Evolutionary conservation across 306 rosid species (phyloP), one percentile per base, ranked within the genome.

Genomic region (Leucaena leucocephala): DNA sequence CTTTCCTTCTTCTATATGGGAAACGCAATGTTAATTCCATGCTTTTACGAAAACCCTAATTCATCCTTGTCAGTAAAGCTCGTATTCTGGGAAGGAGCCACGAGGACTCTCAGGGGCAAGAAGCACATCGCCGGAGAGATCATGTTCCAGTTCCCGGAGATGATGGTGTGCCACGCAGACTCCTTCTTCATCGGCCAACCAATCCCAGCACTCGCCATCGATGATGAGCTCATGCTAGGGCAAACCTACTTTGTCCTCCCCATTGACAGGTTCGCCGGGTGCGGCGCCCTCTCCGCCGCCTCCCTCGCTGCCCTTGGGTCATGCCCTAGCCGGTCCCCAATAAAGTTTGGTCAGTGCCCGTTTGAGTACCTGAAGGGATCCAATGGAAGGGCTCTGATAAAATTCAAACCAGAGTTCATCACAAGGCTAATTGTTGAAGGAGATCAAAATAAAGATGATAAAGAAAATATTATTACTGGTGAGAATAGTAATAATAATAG

Each of bases 181-280:
- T 87, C 95, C 14, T 91, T 93, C 83, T 93, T 91, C 81, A 88
- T 93, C 38, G 98, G 98, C 16, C 91, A 86, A 17, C 90, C 86
- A 0, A 3, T 93, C 44, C 97, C 97, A 0, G 84, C 85, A 43
- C 69, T 93, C 15, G 71, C 84, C 72, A 81, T 85, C 7, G 82
- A 93, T 7, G 95, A 91, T 16, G 76, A 79, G 62, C 93, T 93
- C 74, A 13, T 79, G 33, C 15, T 2, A 0, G 98, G 98, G 8
- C 87, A 91, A 11, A 80, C 87, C 79, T 93, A 93, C 78, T 91
- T 93, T 17, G 88, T 93, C 79, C 91, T 93, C 35, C 95, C 97
- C 11, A 62, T 88, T 4, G 86, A 91, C 11, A 58, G 62, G 19
- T 85, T 90, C 33, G 68, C 90, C 27, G 21, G 62, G 5, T 57